Evolutionary conservation across 805 yeast species (phyloP), one percentile per base, ranked within the genome.

Genomic region (Ogataea polymorpha): DNA sequence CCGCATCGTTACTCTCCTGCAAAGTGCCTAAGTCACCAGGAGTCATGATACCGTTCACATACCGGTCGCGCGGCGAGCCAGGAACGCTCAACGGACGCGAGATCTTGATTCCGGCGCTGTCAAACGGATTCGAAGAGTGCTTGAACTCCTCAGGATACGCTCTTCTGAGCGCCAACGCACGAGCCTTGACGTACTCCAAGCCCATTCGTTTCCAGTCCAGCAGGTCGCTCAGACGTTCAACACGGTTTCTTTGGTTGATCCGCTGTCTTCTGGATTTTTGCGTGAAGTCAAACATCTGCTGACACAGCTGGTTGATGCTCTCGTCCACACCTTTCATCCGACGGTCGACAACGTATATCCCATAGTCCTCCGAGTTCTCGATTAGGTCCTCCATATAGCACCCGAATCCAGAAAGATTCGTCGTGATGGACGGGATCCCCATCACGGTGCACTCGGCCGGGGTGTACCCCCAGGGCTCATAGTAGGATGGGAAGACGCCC

Each of bases 151-250:
- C 88, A 18, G 98, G 96, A 61, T 93, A 91, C 2, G 97, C 98
- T 58, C 98, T 75, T 63, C 90, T 84, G 61, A 91, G 73, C 0
- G 96, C 88, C 54, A 91, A 75, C 58, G 86, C 89, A 57, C 98
- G 80, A 12, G 98, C 98, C 70, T 91, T 91, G 56, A 87, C 80
- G 64, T 91, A 91, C 65, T 93, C 99, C 39, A 91, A 71, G 0
- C 99, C 99, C 98, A 91, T 90, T 57, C 98, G 78, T 66, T 86
- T 87, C 99, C 99, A 91, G 68, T 91, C 99, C 46, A 91, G 76
- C 55, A 91, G 68, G 62, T 93, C 98, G 37, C 93, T 81, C 48
- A 91, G 74, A 54, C 99, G 75, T 69, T 91, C 99, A 21, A 96
- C 93, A 65, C 99, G 79, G 66, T 91, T 91, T 70, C 99, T 82